Evolutionary conservation across 164 flowering plant genomes (phyloP), one percentile per base, ranked within the genome.

Genomic region (Annona cherimola): DNA sequence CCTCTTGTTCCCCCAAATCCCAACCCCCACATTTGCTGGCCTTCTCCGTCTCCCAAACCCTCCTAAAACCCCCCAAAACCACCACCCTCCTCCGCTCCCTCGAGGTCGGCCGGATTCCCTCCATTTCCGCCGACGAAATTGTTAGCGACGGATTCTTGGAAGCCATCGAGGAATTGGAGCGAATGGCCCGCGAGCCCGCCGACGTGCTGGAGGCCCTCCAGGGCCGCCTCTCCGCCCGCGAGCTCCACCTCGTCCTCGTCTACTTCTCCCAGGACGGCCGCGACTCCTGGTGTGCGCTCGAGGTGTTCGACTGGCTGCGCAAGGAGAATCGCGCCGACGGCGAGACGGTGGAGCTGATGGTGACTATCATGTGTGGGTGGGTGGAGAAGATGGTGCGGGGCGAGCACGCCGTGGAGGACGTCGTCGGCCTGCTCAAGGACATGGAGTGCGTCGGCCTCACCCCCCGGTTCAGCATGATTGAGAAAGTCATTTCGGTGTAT

Each of bases 301-400:
- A 94, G 80, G 99, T 94, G 61, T 92, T 91, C 76, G 99, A 94
- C 75, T 94, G 97, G 97, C 84, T 94, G 14, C 83, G 81, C 74
- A 90, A 88, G 81, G 97, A 88, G 79, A 89, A 92, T 68, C 76
- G 90, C 70, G 97, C 91, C 2, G 99, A 92, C 75, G 82, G 90
- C 75, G 99, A 92, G 83, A 94, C 92, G 0, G 87, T 91, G 93
- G 99, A 94, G 83, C 80, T 94, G 12, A 94, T 92, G 99, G 97
- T 92, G 45, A 88, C 99, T 0, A 83, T 94, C 44, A 92, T 94
- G 99, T 92, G 97, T 71, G 78, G 88, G 9, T 94, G 99, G 99
- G 78, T 88, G 18, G 88, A 82, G 86, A 92, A 91, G 82, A 64
- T 92, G 85, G 87, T 94, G 66, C 83, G 80, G 76, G 86, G 77